Evolutionary conservation across 2,329 filamentous ascomycete genomes (phyloP).

Genomic region (Verruconis gallopava): DNA sequence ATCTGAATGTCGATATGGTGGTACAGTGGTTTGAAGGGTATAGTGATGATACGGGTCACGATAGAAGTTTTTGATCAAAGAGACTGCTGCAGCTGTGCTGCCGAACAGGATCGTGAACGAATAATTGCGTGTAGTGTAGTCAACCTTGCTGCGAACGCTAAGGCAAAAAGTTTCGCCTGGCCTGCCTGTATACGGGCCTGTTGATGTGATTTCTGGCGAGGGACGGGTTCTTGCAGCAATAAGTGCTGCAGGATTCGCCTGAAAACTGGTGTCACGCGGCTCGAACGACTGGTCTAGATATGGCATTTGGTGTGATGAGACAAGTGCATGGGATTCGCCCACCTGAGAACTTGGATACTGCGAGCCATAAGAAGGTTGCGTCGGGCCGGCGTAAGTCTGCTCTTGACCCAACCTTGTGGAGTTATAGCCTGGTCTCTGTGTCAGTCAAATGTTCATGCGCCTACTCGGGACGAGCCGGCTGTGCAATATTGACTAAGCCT

Average conservation of each 20-base stretch:
- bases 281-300: constrained; percentile 31
- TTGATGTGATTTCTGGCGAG: constrained; percentile 52
- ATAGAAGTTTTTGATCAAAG: constrained; percentile 47
- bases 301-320: constrained; percentile 30
- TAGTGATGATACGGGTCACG: constrained; percentile 54
- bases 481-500: constrained; percentile 15
- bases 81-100: constrained; percentile 56
- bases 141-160: constrained; percentile 1
- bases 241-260: constrained; percentile 53
- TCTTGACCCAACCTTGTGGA: constrained; percentile 48
- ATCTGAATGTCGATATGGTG: constrained; percentile 46
- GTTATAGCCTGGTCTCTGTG: constrained; percentile 42
- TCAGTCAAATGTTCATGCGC: constrained; percentile 33
- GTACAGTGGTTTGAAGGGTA: constrained; percentile 58
- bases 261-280: constrained; percentile 26
- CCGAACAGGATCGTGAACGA: constrained; percentile 61
- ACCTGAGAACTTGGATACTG: constrained; percentile 37
- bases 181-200: constrained; percentile 53
- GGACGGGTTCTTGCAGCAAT: constrained; percentile 48
- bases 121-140: neutral
- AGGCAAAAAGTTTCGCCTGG: constrained; percentile 32
- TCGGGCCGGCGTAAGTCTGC: constrained; percentile 34
- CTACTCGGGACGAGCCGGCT: constrained; percentile 20
- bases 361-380: constrained; percentile 31
- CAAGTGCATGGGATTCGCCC: constrained; percentile 35